phyloP scores from a whole-genome alignment of 2,329 filamentous ascomycete genomes.

The Fusarium chlamydosporum region DNA sequence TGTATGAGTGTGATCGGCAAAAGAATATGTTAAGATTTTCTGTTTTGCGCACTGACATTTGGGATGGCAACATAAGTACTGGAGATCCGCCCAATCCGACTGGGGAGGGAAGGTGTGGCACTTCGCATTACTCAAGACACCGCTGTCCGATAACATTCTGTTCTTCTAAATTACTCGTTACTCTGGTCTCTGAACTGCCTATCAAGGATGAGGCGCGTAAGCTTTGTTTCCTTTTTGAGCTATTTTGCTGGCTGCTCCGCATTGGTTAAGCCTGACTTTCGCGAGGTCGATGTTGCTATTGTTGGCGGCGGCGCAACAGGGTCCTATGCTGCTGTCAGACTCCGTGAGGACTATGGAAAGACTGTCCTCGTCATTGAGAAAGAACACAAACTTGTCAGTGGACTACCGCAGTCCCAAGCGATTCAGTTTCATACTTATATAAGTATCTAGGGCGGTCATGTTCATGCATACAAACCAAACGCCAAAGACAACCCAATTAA shows the following conservation, averaged over 20 bases:
- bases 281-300: slow-evolving; percentile 38
- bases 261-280: neutral
- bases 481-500: slow-evolving; percentile 16
- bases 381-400: slow-evolving; percentile 18
- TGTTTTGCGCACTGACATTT: neutral
- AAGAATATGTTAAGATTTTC: neutral
- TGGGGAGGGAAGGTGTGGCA: neutral
- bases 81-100: neutral
- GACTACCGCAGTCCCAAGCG: accelerated
- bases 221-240: neutral
- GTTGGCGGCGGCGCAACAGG: slow-evolving; percentile 40
- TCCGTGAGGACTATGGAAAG: slow-evolving; percentile 38
- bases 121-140: neutral
- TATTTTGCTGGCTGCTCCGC: neutral
- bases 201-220: slow-evolving; percentile 1
- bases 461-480: slow-evolving; percentile 27
- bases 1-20: neutral
- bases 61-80: neutral
- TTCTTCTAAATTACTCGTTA: neutral
- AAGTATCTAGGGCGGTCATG: slow-evolving; percentile 30
- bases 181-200: accelerated
- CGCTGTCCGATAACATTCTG: neutral
- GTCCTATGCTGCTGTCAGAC: slow-evolving; percentile 40
- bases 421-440: neutral
- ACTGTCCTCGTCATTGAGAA: slow-evolving; percentile 43